Evolutionary conservation across 2,329 filamentous ascomycete genomes (phyloP), one percentile per base, ranked within the genome.

Genomic region (Aspergillus nomiae): DNA sequence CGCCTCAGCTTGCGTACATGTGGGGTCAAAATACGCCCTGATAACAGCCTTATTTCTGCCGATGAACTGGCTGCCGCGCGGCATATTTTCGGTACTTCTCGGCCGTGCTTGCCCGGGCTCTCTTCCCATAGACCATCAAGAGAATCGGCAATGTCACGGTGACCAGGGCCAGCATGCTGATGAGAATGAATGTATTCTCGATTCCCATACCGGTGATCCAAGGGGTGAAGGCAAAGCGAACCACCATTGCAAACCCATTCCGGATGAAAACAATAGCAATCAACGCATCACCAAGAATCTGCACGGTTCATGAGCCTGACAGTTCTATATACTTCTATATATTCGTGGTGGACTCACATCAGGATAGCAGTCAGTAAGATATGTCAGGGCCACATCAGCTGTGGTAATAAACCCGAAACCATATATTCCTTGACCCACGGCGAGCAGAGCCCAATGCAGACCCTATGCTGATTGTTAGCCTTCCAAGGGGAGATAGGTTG

Each of bases 281-380:
- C 16, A 84, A 70, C 0, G 81, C 77, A 63, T 84, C 81, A 9
- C 77, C 82, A 48, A 84, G 75, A 38, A 85, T 81, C 74, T 83
- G 63, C 48, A 48, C 7, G 54, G 10, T 24, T 14, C 19, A 19
- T 48, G 6, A 48, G 12, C 45, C 5, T 16, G 5, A 36, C 14
- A 0, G 12, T 2, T 14, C 5, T 5, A 12, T 1, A 4, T 0
- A 57, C 14, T 32, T n/a, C n/a, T 30, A 30, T 38, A 0, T 43
- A 3, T 19, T 43, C 4, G 21, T 1, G 10, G 8, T 36, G 19
- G 2, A 48, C 56, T 50, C 4, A 58, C 56, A 11, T 50, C 45
- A 1, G 73, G 80, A 69, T 63, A 82, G 73, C 58, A 81, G 32
- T 63, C 61, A 24, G 54, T 53, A 9, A 63, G 45, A 51, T 63